Conservation (phyloP, 306 rosid genomes). For the Echinosophora koreensis region DNA sequence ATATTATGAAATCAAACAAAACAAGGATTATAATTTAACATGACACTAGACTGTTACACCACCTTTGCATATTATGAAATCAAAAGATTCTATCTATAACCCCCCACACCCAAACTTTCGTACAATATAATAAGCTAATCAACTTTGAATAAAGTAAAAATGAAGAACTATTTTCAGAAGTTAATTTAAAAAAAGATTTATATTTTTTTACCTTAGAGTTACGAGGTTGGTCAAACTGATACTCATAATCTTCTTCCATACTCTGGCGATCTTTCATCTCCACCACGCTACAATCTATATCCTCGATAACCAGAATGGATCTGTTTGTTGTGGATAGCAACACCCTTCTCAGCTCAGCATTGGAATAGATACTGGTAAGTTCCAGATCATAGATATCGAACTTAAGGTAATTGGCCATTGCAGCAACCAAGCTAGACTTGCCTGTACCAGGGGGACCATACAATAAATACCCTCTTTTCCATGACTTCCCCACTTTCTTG, state of each 20-base stretch:
- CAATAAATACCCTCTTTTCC: conserved; percentile 60
- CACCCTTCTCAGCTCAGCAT: conserved; percentile 43
- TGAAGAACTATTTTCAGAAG: background rate
- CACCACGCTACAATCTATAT: conserved; percentile 46
- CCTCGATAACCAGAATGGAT: conserved; percentile 59
- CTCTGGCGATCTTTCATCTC: conserved; percentile 24
- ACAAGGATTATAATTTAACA: too few relatives aligned
- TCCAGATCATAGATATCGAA: conserved; percentile 58
- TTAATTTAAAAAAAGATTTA: background rate
- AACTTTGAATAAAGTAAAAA: background rate
- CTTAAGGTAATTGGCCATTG: conserved; percentile 63
- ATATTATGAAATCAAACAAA: background rate
- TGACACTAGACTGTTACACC: background rate
- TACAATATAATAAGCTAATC: background rate
- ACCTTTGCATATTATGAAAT: background rate
- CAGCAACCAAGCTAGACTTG: conserved; percentile 57
- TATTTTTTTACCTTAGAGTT: conserved; percentile 28
- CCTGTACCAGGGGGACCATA: conserved; percentile 56
- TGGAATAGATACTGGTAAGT: conserved; percentile 34
- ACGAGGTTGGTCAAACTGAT: background rate
- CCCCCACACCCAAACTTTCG: background rate
- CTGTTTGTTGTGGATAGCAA: conserved; percentile 48
- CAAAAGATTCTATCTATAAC: too few relatives aligned
- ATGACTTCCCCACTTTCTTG: conserved; percentile 56
- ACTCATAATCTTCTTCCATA: background rate